phyloP scores from a whole-genome alignment of 148 eudicot genomes.

The Silene uniflora region DNA sequence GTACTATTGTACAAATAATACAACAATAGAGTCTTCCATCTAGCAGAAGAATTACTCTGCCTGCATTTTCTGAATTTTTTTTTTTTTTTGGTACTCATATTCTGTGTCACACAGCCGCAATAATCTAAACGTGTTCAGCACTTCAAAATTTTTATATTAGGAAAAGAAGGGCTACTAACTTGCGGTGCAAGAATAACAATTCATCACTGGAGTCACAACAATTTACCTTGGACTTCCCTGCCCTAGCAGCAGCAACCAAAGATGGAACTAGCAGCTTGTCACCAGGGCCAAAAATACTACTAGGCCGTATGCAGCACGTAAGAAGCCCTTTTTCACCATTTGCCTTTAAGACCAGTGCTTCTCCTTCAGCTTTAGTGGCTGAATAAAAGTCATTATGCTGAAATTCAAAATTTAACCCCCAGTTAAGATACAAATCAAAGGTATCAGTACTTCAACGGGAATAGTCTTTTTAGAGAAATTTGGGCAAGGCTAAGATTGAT shows the following conservation, averaged over 20 bases:
- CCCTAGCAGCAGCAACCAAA: slow-evolving; percentile 85
- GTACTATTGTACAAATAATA: too few species aligned
- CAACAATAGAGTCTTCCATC: background rate
- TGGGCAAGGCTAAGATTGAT: background rate
- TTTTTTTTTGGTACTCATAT: too few species aligned
- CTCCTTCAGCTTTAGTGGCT: slow-evolving; percentile 93
- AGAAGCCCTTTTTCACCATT: slow-evolving; percentile 82
- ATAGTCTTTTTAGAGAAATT: too few species aligned
- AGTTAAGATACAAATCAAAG: too few species aligned
- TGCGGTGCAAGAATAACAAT: background rate
- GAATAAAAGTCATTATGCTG: slow-evolving; percentile 93
- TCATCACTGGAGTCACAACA: background rate
- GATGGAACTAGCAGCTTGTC: slow-evolving; percentile 89
- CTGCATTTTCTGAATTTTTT: background rate
- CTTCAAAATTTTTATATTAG: background rate
- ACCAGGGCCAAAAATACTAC: slow-evolving; percentile 97
- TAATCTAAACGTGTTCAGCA: background rate
- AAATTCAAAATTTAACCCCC: background rate
- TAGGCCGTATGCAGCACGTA: slow-evolving; percentile 91
- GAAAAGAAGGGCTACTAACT: background rate
- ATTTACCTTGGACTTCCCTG: slow-evolving; percentile 83
- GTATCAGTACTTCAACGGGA: too few species aligned
- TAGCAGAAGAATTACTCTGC: background rate
- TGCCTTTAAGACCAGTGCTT: slow-evolving; percentile 76
- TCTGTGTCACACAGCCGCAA: too few species aligned